A percentile compares a stretch with the other conserved stretches of the same genome.
Evolutionary conservation across 1,139 yeast genomes (phyloP).

Genomic region (Pichia sp.): DNA sequence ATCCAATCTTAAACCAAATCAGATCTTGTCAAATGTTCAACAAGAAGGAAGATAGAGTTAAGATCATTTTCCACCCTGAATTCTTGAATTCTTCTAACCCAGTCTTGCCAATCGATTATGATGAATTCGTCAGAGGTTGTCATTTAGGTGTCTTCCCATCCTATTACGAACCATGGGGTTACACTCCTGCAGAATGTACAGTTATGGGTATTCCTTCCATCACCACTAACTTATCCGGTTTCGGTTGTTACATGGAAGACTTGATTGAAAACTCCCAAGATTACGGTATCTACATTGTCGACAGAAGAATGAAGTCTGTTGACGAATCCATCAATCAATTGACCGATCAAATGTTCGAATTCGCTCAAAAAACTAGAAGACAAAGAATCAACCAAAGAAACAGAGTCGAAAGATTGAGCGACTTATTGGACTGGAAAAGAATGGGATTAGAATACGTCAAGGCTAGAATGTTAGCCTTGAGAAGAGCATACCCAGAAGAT

Average conservation of each 20-base stretch:
- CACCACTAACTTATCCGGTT: slow-evolving; percentile 94
- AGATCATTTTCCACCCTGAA: slow-evolving; percentile 97
- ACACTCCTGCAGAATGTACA: slow-evolving; percentile 98
- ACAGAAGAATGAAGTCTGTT: slow-evolving; percentile 88
- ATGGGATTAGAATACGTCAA: slow-evolving; percentile 97
- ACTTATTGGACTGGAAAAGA: slow-evolving; percentile 93
- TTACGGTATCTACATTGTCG: slow-evolving; percentile 96
- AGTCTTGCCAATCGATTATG: slow-evolving; percentile 88
- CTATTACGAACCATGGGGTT: slow-evolving; percentile 99
- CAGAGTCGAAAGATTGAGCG: slow-evolving; percentile 92
- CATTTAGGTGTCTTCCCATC: slow-evolving; percentile 99
- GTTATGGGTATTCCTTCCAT: slow-evolving; percentile 99
- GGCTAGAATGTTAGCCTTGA: slow-evolving; percentile 88
- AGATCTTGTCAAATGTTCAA: slow-evolving; percentile 91
- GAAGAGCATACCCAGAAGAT: slow-evolving; percentile 91
- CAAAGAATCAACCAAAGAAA: slow-evolving; percentile 98
- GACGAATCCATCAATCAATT: slow-evolving; percentile 94
- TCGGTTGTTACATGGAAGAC: slow-evolving; percentile 99
- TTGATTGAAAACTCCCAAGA: slow-evolving; percentile 92
- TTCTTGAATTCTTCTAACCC: slow-evolving; percentile 95
- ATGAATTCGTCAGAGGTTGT: slow-evolving; percentile 97
- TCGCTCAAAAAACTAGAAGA: slow-evolving; percentile 85
- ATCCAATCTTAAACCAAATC: slow-evolving; percentile 89
- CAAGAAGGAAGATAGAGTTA: slow-evolving; percentile 86
- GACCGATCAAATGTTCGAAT: slow-evolving; percentile 86